Evolutionary conservation across 148 eudicot genomes (phyloP).

Genomic region (Pouteria glomerata): DNA sequence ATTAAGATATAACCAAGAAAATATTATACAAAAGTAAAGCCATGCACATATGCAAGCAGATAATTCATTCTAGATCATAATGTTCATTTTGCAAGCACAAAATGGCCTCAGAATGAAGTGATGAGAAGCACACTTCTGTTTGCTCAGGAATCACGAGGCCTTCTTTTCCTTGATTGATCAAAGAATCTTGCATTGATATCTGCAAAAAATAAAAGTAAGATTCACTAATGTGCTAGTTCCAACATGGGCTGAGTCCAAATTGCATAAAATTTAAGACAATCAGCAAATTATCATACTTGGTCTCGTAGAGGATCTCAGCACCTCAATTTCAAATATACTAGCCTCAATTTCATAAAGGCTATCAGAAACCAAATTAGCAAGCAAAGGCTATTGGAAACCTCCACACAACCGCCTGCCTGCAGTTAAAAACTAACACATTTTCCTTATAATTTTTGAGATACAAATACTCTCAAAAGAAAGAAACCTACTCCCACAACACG

Average conservation of each 20-base stretch:
- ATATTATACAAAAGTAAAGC: background rate
- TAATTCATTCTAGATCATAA: background rate
- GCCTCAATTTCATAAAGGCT: too few species aligned
- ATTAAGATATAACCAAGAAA: background rate
- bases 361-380: too few species aligned
- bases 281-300: background rate
- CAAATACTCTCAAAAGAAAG: too few species aligned
- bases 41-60: background rate
- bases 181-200: constrained; percentile 44
- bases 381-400: too few species aligned
- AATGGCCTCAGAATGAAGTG: background rate
- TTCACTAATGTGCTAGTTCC: background rate
- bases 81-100: background rate
- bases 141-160: constrained; percentile 54
- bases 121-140: constrained; percentile 30
- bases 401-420: too few species aligned
- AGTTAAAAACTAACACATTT: too few species aligned
- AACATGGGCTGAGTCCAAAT: background rate
- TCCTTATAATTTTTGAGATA: too few species aligned
- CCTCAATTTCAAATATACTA: too few species aligned
- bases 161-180: constrained; percentile 50
- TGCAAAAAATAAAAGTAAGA: constrained; percentile 14
- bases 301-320: background rate
- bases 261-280: background rate
- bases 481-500: too few species aligned